Conservation (phyloP, 2,329 filamentous ascomycete genomes). For the Lecanicillium sp. region DNA sequence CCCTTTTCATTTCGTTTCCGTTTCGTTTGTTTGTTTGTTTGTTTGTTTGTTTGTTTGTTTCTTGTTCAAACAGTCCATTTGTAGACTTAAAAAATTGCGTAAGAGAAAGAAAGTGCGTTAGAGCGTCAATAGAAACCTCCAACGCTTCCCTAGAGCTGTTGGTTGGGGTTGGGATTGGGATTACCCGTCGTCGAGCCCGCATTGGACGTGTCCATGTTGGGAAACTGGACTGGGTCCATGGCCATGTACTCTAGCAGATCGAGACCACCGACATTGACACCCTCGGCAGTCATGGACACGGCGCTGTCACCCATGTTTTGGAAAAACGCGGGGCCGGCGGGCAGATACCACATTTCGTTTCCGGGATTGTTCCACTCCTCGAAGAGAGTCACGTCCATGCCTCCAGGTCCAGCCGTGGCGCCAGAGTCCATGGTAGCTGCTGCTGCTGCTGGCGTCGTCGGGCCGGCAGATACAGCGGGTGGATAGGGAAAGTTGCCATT, state of each 20-base stretch:
- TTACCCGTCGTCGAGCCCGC: constrained; percentile 7
- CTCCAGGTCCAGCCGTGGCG: constrained; percentile 9
- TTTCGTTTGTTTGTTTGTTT: constrained; percentile 1
- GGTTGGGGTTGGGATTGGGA: neutral
- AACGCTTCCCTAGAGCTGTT: too few relatives aligned
- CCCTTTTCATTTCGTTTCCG: constrained; percentile 1
- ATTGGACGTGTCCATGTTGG: constrained; percentile 10
- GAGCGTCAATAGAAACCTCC: too few relatives aligned
- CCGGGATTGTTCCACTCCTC: constrained; percentile 47
- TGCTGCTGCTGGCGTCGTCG: constrained; percentile 38
- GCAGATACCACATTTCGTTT: constrained; percentile 60
- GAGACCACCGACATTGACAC: constrained; percentile 57
- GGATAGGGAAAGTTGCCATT: constrained; percentile 47
- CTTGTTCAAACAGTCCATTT: neutral
- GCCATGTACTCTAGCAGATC: constrained; percentile 62
- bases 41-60: neutral
- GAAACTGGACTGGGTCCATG: constrained; percentile 42
- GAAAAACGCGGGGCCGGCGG: constrained; percentile 54
- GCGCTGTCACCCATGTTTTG: constrained; percentile 53
- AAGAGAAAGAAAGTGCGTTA: neutral
- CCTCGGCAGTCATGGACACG: constrained; percentile 59
- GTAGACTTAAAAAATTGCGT: neutral
- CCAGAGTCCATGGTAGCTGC: constrained; percentile 23
- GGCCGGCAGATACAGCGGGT: constrained; percentile 39
- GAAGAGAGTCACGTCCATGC: constrained; percentile 34